These are phyloP conservation scores for Dinochytrium kinnereticum DNA, from an alignment of 371 early-diverging fungal genomes.

Conservation along the genomic window DNA sequence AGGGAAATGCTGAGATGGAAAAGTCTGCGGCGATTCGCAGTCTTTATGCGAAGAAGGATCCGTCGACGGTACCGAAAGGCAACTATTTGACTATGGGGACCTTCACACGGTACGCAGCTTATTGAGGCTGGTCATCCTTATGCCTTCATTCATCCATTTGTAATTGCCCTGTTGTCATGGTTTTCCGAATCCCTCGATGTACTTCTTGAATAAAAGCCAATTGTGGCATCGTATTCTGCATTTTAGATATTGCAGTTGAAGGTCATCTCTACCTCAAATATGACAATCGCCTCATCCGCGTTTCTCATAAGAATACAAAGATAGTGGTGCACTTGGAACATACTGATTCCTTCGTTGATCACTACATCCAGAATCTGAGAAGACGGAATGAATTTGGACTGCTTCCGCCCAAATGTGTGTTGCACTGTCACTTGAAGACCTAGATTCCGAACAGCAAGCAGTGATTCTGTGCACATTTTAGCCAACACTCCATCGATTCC, in stretches of 20 bases:
- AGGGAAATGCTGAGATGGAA: slow-evolving; percentile 16
- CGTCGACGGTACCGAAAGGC: slow-evolving; percentile 30
- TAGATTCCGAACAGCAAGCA: not conserved
- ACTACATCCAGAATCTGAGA: not conserved
- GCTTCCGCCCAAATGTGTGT: not conserved
- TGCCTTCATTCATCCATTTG: not conserved
- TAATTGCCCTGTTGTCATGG: not conserved
- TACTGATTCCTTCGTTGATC: not conserved
- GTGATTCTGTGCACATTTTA: not conserved
- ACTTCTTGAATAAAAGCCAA: not conserved
- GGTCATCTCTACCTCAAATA: not conserved
- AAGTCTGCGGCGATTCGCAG: slow-evolving; percentile 63
- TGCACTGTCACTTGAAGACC: not conserved
- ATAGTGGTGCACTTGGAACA: not conserved
- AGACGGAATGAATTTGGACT: not conserved
- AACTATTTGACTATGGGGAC: slow-evolving; percentile 73
- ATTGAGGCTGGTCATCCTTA: not conserved
- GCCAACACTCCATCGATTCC: too few relatives aligned
- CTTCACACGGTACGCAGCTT: slow-evolving; percentile 64
- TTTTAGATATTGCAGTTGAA: not conserved
- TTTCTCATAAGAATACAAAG: not conserved
- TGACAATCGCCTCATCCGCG: not conserved
- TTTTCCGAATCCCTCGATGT: not conserved
- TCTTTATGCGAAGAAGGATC: slow-evolving; percentile 59
- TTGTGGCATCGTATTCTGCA: not conserved